phyloP scores from a whole-genome alignment of 208 protist genomes.

The Herpetomonas tarakana region DNA sequence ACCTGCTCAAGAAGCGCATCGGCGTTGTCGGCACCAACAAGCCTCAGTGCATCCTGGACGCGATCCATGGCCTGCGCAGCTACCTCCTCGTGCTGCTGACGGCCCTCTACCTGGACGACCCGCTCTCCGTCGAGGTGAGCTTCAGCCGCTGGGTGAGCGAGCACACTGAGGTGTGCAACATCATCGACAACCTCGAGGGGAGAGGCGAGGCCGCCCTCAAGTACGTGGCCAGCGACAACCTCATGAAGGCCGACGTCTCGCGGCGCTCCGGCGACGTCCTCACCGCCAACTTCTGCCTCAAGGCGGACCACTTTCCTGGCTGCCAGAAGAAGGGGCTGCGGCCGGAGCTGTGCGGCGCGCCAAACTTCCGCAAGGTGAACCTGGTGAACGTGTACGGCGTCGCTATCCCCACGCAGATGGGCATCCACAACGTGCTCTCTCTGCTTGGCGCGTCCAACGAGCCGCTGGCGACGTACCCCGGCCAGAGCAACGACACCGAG shows the following conservation, averaged over 20 bases:
- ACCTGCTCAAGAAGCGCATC: slow-evolving; percentile 64
- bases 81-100: slow-evolving; percentile 84
- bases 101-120: slow-evolving; percentile 74
- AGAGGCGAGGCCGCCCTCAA: slow-evolving; percentile 63
- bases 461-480: slow-evolving; percentile 61
- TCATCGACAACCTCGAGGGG: slow-evolving; percentile 66
- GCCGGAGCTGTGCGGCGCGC: slow-evolving; percentile 77
- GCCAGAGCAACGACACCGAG: slow-evolving; percentile 76
- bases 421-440: slow-evolving; percentile 86
- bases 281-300: slow-evolving; percentile 84
- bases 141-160: slow-evolving; percentile 74
- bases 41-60: slow-evolving; percentile 47
- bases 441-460: slow-evolving; percentile 75
- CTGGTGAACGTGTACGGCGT: slow-evolving; percentile 85
- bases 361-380: slow-evolving; percentile 85
- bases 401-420: slow-evolving; percentile 77
- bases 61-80: slow-evolving; percentile 57
- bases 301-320: slow-evolving; percentile 89
- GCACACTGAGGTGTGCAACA: slow-evolving; percentile 70
- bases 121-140: slow-evolving; percentile 18
- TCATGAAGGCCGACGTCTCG: slow-evolving; percentile 72
- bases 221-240: slow-evolving; percentile 59
- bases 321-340: slow-evolving; percentile 87
- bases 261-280: slow-evolving; percentile 77
- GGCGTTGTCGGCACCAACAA: slow-evolving; percentile 39